Evolutionary conservation across 148 eudicot genomes (phyloP).

Genomic region (Chenopodium suecicum): DNA sequence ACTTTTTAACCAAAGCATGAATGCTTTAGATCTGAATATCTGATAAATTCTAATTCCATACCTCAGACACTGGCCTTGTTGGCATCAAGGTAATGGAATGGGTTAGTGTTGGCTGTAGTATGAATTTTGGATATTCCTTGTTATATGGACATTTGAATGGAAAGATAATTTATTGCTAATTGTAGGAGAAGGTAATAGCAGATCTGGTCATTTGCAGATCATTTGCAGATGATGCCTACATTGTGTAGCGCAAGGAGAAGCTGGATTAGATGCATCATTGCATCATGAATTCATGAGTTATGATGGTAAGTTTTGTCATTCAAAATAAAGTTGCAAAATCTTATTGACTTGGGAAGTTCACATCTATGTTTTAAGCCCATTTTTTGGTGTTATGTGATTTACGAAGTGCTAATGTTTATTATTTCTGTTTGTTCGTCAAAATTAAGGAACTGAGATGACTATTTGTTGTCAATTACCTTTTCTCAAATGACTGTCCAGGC

Average conservation of each 20-base stretch:
- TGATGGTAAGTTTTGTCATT: slow-evolving; percentile 55
- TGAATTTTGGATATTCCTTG: background rate
- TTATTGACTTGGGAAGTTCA: too few species aligned
- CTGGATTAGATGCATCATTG: slow-evolving; percentile 35
- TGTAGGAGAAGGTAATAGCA: slow-evolving; percentile 69
- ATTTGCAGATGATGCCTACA: slow-evolving; percentile 63
- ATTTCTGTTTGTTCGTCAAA: background rate
- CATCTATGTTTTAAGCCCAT: background rate
- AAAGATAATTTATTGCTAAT: background rate
- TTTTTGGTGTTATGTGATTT: background rate
- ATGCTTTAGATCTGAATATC: background rate
- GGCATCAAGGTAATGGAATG: background rate
- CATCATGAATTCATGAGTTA: slow-evolving; percentile 20
- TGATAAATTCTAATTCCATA: background rate
- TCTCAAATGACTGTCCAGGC: background rate
- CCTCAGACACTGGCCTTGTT: background rate
- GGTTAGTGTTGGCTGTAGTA: background rate
- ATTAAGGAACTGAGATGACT: background rate
- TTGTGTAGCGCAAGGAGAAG: slow-evolving; percentile 60
- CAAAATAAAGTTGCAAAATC: background rate
- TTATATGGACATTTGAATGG: background rate
- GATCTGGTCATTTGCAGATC: slow-evolving; percentile 56
- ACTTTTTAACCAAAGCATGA: background rate
- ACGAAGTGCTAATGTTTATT: background rate
- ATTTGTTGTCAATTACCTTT: too few species aligned